Base-by-base conservation (phyloP, 2,329 filamentous ascomycete genomes). In the Torrubiella hemipterigena region DNA sequence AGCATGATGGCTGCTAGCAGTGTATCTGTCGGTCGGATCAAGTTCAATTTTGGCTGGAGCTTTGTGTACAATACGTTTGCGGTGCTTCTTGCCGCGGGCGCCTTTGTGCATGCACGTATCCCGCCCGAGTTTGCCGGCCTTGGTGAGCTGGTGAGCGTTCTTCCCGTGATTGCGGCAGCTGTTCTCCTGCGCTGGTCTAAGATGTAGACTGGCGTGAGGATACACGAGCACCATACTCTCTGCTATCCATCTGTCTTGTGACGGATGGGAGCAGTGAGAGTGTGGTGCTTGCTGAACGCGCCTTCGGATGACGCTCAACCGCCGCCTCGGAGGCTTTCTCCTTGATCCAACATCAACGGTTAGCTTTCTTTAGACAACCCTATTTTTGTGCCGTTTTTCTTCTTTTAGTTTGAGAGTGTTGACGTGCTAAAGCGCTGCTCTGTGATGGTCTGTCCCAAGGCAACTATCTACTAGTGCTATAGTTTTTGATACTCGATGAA, bases 101-200 rank as follows among this genome's bases (percentile, higher is more conserved):
- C 70, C 0, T 77, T 81, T 46, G 71, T 77, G 3, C 42, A 50
- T 6, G 55, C 47, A 7, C 52, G 61, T 6, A 64, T 69, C 22
- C 66, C 70, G 12, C 76, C 77, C 0, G 55, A 65, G 38, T 83
- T 66, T 59, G 78, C 78, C 0, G 80, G 77, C 0, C 44, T 85
- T 7, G 81, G 81, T 0, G 81, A 86, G 56, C 48, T 86, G 19
- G 77, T 83, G 1, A 85, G 81, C 43, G 75, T 87, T 0, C 35
- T 82, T 46, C 81, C 81, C 0, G 78, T 86, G 4, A 66, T 84
- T 41, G 46, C 59, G 6, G 65, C 67, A 26, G 75, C 74, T 1
- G 55, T 71, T 41, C 53, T 57, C 35, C 44, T 73, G 45, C 52
- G 51, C 26, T 69, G 55, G 56, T 43, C 47, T 20, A 50, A 42